These are phyloP conservation scores for Arabidopsis lyrata DNA, from an alignment of 441 rosid genomes.

Conservation along the genomic window DNA sequence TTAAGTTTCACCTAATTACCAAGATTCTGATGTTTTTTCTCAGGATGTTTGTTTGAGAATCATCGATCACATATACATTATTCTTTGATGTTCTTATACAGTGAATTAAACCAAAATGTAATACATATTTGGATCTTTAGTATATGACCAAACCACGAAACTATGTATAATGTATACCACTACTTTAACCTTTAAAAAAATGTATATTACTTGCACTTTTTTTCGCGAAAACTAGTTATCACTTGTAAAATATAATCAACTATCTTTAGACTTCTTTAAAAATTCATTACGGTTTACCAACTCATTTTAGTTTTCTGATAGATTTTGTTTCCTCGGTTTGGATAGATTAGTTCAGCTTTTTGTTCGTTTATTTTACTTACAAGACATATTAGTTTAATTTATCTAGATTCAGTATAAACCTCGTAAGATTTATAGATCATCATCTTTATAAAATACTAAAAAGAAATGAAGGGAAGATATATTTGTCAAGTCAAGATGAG, in stretches of 20 bases:
- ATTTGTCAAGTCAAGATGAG: conserved; percentile 20
- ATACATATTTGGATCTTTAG: not conserved
- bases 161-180: not conserved
- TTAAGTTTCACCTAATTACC: conserved; percentile 6
- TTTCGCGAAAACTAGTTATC: not conserved
- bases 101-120: not conserved
- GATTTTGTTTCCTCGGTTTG: not conserved
- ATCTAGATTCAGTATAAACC: conserved; percentile 2
- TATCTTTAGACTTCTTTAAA: not conserved
- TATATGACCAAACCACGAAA: conserved; percentile 4
- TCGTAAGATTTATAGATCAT: conserved; percentile 4
- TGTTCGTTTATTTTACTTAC: not conserved
- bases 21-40: not conserved
- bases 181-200: no score
- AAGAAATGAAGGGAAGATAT: conserved; percentile 14
- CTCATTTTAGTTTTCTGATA: not conserved
- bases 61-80: not conserved
- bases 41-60: not conserved
- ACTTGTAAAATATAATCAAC: not conserved
- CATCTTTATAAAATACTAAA: not conserved
- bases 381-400: not conserved
- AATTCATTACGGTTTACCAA: not conserved
- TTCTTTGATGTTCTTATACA: not conserved
- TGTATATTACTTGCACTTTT: no score
- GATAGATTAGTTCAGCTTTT: not conserved